phyloP scores from a whole-genome alignment of 768 basidiomycete species.

The Suillus bovinus region DNA sequence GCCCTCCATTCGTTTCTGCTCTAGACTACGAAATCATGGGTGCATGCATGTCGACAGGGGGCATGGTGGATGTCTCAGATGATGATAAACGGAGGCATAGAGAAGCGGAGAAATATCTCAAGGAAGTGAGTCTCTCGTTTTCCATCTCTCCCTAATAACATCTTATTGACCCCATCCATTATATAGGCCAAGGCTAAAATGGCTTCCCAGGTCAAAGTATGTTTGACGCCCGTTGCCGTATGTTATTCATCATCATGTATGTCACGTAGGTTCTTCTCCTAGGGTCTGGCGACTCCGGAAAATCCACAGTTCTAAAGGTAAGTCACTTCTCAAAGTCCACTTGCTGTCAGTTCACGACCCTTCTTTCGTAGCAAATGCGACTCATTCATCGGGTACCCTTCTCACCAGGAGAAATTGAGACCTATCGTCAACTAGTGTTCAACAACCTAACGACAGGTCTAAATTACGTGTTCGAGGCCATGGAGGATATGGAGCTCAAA shows the following conservation, averaged over 20 bases:
- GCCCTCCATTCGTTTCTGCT: conserved; percentile 5
- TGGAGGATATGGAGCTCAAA: conserved; percentile 85
- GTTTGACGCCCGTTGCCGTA: conserved; percentile 8
- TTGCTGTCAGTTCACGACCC: conserved; percentile 2
- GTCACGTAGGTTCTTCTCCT: conserved; percentile 72
- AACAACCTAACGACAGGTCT: conserved; percentile 89
- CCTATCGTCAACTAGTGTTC: conserved; percentile 89
- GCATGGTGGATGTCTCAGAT: conserved; percentile 60
- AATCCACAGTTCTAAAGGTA: conserved; percentile 89
- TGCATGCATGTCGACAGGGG: conserved; percentile 68
- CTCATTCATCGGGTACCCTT: conserved; percentile 90
- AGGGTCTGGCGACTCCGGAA: conserved; percentile 93
- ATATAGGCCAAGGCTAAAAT: conserved; percentile 71
- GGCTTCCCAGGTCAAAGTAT: conserved; percentile 75
- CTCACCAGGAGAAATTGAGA: conserved; percentile 78
- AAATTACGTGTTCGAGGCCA: conserved; percentile 78
- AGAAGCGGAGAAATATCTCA: conserved; percentile 77
- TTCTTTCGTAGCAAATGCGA: conserved; percentile 80
- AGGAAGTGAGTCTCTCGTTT: conserved; percentile 54
- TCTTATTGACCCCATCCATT: background rate
- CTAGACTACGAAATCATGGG: conserved; percentile 52
- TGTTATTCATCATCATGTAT: background rate
- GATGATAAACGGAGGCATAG: conserved; percentile 65
- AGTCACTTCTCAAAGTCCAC: conserved; percentile 9
- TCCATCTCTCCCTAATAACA: conserved; percentile 11